Conservation (phyloP, 2,329 filamentous ascomycete genomes). For the Alternaria rosae region DNA sequence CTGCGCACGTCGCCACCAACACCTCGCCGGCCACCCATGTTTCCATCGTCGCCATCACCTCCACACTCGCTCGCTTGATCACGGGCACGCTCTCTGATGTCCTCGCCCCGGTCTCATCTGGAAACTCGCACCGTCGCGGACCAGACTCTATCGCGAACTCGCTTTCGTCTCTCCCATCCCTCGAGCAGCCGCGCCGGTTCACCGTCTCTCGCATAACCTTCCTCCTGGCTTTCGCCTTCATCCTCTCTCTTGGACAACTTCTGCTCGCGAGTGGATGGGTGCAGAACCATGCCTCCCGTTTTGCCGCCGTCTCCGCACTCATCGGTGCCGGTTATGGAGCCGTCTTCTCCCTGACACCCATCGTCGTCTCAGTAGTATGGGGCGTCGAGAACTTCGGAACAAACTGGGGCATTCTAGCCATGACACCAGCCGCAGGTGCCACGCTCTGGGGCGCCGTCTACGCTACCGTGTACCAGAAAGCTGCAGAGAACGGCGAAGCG, state of each 20-base stretch:
- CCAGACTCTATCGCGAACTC: slow-evolving; percentile 54
- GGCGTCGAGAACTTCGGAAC: slow-evolving; percentile 98
- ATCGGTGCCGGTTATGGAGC: slow-evolving; percentile 94
- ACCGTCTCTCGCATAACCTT: slow-evolving; percentile 81
- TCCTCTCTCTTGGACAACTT: slow-evolving; percentile 80
- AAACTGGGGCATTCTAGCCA: slow-evolving; percentile 95
- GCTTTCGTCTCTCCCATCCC: slow-evolving; percentile 45
- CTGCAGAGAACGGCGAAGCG: slow-evolving; percentile 55
- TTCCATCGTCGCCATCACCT: slow-evolving; percentile 88
- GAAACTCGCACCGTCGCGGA: slow-evolving; percentile 66
- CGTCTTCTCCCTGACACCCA: slow-evolving; percentile 85
- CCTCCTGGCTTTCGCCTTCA: slow-evolving; percentile 80
- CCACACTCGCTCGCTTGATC: slow-evolving; percentile 86
- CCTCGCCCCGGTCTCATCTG: slow-evolving; percentile 65
- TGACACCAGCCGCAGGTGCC: slow-evolving; percentile 86
- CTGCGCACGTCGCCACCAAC: slow-evolving; percentile 62
- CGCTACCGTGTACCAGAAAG: slow-evolving; percentile 77
- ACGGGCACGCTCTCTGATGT: slow-evolving; percentile 90
- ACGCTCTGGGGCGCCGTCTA: slow-evolving; percentile 94
- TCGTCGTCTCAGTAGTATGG: slow-evolving; percentile 97
- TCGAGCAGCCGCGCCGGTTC: slow-evolving; percentile 47
- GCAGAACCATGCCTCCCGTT: slow-evolving; percentile 77
- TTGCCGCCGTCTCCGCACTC: slow-evolving; percentile 84
- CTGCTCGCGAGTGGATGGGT: slow-evolving; percentile 78
- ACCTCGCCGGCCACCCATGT: slow-evolving; percentile 85